Evolutionary conservation across 2,329 filamentous ascomycete genomes (phyloP), one percentile per base, ranked within the genome.

Genomic region (Calonectria fujianensis): DNA sequence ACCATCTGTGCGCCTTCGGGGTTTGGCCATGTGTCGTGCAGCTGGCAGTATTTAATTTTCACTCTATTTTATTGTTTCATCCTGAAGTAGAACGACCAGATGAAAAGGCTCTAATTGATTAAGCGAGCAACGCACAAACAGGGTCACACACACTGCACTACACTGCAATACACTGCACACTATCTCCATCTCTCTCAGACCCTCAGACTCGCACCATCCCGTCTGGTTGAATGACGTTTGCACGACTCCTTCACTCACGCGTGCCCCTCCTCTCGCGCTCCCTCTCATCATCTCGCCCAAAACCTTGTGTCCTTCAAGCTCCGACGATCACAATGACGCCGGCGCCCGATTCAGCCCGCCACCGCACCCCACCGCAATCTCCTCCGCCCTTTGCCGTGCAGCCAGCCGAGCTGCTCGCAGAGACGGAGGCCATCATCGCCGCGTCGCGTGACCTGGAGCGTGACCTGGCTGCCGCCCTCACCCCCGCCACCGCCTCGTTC

Each of bases 371-470:
- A 1, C 81, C 80, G 0, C 79, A 82, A 13, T 4, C 64, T 14
- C 80, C 80, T 0, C 78, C 80, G 1, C 73, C 63, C 51, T 82
- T 82, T 69, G 66, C 72, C 27, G 20, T 70, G 18, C 59, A 74
- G 4, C 75, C 77, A 4, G 67, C 70, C 0, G 48, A 70, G 16
- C 75, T 82, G 11, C 75, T 80, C 52, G 50, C 48, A 11, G 68
- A 75, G 51, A 78, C 77, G 18, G 70, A 69, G 1, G 89, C 93
- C 79, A 74, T 80, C 75, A 77, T 81, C 27, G 32, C 65, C 18
- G 45, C 69, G n/a, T 77, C 80, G 39, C 74, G 41, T 1, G 54
- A 72, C 1, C 75, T 82, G 0, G 70, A 81, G 50, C 79, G 82
- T 64, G 20, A 24, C 11, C 80, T 82, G 57, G 80, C 70, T 5